These are phyloP conservation scores for Ganoderma sinense DNA, from an alignment of 1,284 basidiomycete genomes.

Conservation along the genomic window DNA sequence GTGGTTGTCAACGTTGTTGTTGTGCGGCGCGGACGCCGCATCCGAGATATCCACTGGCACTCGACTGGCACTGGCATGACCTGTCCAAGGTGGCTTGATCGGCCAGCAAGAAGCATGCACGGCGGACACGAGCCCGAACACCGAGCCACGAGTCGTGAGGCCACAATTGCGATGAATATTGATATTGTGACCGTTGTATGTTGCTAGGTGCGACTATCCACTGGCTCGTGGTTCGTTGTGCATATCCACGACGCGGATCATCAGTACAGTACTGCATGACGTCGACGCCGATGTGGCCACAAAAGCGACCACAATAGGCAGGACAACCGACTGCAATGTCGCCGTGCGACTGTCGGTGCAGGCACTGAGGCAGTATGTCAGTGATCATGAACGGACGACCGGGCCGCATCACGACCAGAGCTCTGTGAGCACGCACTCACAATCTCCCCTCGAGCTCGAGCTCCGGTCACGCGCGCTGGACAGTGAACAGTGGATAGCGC, in stretches of 20 bases:
- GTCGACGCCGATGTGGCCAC: not conserved
- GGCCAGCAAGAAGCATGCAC: not conserved
- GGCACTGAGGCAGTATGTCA: not conserved
- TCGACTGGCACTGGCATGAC: no score
- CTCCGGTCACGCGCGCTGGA: not conserved
- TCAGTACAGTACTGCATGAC: not conserved
- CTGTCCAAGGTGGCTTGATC: not conserved
- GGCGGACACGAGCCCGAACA: not conserved
- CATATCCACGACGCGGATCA: not conserved
- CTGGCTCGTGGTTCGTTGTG: not conserved
- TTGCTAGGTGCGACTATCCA: not conserved
- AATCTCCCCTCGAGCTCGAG: no score
- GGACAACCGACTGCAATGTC: not conserved
- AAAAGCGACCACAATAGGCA: not conserved
- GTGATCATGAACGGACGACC: constrained; percentile 1
- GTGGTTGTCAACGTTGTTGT: not conserved
- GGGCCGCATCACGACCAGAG: not conserved
- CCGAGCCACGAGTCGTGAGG: no score
- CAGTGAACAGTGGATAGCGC: no score
- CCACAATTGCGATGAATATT: not conserved
- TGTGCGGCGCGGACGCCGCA: not conserved
- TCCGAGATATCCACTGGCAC: no score
- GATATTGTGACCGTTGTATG: not conserved
- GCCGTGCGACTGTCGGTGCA: not conserved
- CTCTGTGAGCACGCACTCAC: no score